Evolutionary conservation across 768 basidiomycete species (phyloP).

Genomic region (Psilocybe cyanescens): DNA sequence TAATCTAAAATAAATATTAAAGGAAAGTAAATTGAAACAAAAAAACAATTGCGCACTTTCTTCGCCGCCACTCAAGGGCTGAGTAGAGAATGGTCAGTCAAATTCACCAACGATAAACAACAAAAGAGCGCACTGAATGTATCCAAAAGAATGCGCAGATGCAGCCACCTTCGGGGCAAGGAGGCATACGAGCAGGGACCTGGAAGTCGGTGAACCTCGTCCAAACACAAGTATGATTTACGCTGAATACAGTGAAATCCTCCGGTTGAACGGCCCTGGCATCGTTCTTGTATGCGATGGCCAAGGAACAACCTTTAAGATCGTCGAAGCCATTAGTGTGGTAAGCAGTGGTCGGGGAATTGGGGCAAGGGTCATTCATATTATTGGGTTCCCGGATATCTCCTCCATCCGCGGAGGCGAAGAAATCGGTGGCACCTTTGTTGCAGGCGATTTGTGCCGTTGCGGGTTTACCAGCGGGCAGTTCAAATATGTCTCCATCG

Average conservation of each 20-base stretch:
- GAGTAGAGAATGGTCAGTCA: not conserved
- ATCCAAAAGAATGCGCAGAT: slow-evolving; percentile 80
- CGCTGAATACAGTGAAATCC: slow-evolving; percentile 75
- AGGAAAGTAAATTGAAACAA: not conserved
- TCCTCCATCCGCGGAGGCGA: slow-evolving; percentile 53
- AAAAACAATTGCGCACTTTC: slow-evolving; percentile 49
- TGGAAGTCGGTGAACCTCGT: slow-evolving; percentile 68
- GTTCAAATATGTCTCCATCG: slow-evolving; percentile 55
- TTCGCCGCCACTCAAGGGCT: slow-evolving; percentile 60
- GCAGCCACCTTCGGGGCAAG: slow-evolving; percentile 66
- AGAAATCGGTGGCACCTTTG: slow-evolving; percentile 65
- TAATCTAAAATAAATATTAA: slow-evolving; percentile 46
- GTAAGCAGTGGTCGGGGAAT: slow-evolving; percentile 43
- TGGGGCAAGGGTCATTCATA: slow-evolving; percentile 57
- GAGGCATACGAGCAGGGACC: slow-evolving; percentile 69
- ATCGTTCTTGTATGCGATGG: slow-evolving; percentile 77
- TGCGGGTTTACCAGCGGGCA: slow-evolving; percentile 59
- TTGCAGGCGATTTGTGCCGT: slow-evolving; percentile 60
- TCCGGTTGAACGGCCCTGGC: slow-evolving; percentile 58
- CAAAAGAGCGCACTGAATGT: slow-evolving; percentile 46
- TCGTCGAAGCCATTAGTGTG: slow-evolving; percentile 62
- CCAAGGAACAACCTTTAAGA: slow-evolving; percentile 67
- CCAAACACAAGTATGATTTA: slow-evolving; percentile 81
- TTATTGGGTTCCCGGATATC: slow-evolving; percentile 51
- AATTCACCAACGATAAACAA: not conserved